Evolutionary conservation across 78 protist species (phyloP), one percentile per base, ranked within the genome.

Genomic region (Emiliania huxleyi): DNA sequence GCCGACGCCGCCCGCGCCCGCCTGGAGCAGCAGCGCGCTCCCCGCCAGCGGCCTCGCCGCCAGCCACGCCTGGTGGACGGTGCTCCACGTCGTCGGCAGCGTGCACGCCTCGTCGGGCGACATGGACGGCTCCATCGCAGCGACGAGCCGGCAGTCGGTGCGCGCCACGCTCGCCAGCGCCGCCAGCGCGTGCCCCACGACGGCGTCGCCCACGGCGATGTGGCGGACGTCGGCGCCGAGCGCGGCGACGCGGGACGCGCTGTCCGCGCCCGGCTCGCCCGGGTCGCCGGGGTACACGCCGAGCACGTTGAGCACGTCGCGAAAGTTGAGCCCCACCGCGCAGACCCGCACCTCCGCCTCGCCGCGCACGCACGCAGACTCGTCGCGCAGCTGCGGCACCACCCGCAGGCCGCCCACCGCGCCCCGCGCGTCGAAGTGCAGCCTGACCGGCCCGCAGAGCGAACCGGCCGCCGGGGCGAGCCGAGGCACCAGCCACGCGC

Each of bases 1-100:
- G 26, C 93, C 93, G 40, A 91, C 93, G 52, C 93, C 93, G 83
- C 93, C 93, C 26, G 87, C 40, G 33, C 52, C 93, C 87, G 55
- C 90, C 46, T 91, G 93, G 26, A 91, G 35, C 25, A 79, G 52
- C 35, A 42, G n/a, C 15, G 29, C 19, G 40, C 37, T 3, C 38
- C 8, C 23, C 11, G 35, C 40, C 29, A 42, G 35, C 43, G 44
- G 83, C 42, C 45, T 21, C 29, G 83, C 83, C 44, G 23, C 19
- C 44, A 18, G 37, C 29, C 40, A 15, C 38, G 43, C 3, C 44
- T 18, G 1, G 44, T 26, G 83, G 8, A n/a, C 83, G 44, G 37
- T 18, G 44, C 38, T 26, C 83, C 37, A 18, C 2, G 83, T 73
- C 23, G 18, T 3, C 23, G 44, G 23, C 23, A n/a, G 25, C 43